Evolutionary conservation across 345 rosid genomes (phyloP).

Genomic region (Mallotus nudiflorus): DNA sequence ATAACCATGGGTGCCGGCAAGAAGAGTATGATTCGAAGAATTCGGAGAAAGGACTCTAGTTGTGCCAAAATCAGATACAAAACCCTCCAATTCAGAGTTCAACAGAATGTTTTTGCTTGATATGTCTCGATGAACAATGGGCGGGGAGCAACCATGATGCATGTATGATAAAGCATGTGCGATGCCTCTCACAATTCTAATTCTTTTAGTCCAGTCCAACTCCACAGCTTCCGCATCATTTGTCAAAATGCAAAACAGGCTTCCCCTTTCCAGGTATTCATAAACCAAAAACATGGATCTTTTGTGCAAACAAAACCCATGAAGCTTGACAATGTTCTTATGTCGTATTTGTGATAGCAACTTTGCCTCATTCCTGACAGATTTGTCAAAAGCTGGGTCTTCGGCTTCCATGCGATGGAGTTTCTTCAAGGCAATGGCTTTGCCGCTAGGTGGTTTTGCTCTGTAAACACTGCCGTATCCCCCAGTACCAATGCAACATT

Average conservation of each 20-base stretch:
- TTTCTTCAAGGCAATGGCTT: conserved; percentile 3
- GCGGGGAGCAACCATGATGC: not conserved
- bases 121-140: conserved; percentile 1
- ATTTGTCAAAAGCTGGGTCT: not conserved
- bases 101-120: not conserved
- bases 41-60: not conserved
- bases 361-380: not conserved
- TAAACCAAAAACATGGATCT: conserved; percentile 4
- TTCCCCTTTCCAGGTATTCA: not conserved
- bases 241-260: not conserved
- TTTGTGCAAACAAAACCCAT: not conserved
- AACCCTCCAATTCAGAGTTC: not conserved
- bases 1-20: conserved; percentile 1
- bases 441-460: not conserved
- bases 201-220: not conserved
- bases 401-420: not conserved
- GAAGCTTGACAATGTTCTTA: not conserved
- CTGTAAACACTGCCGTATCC: not conserved
- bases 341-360: not conserved
- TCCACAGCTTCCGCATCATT: not conserved
- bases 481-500: not conserved
- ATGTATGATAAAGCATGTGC: not conserved
- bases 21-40: not conserved
- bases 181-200: not conserved
- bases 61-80: not conserved